phyloP scores from a whole-genome alignment of 768 basidiomycete species.

The Pisolithus tinctorius region DNA sequence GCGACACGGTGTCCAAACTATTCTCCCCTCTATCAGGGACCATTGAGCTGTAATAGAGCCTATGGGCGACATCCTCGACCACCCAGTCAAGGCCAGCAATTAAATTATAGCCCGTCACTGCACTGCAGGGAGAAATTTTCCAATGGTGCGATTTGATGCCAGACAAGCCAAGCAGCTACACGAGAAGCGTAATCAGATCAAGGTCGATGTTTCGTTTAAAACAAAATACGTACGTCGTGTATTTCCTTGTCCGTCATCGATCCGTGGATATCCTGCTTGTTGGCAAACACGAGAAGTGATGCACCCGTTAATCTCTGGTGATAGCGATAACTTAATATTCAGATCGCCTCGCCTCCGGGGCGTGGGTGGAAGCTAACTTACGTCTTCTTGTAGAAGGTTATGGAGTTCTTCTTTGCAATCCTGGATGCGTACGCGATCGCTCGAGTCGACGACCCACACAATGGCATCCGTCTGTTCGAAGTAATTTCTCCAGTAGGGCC shows the following conservation, averaged over 20 bases:
- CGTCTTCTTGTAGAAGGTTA: slow-evolving; percentile 85
- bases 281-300: slow-evolving; percentile 91
- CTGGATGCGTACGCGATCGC: slow-evolving; percentile 81
- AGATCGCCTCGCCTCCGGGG: neutral
- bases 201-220: neutral
- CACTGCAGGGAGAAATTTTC: slow-evolving; percentile 89
- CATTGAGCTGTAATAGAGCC: slow-evolving; percentile 74
- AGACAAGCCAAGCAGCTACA: slow-evolving; percentile 71
- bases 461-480: slow-evolving; percentile 98
- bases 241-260: slow-evolving; percentile 82
- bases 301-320: slow-evolving; percentile 88
- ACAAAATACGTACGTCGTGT: slow-evolving; percentile 52
- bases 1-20: slow-evolving; percentile 1
- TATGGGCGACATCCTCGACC: slow-evolving; percentile 77
- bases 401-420: slow-evolving; percentile 89
- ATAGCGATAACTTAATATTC: slow-evolving; percentile 14
- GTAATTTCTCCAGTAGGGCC: slow-evolving; percentile 98
- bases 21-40: slow-evolving; percentile 5
- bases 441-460: slow-evolving; percentile 98
- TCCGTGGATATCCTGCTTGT: slow-evolving; percentile 93
- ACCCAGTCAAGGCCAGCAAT: slow-evolving; percentile 88
- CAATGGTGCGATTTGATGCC: slow-evolving; percentile 86
- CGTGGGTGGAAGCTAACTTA: slow-evolving; percentile 33
- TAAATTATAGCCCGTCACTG: slow-evolving; percentile 82
- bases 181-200: slow-evolving; percentile 3